Evolutionary conservation across 306 rosid species (phyloP).

Genomic region (Rosa multiflora): DNA sequence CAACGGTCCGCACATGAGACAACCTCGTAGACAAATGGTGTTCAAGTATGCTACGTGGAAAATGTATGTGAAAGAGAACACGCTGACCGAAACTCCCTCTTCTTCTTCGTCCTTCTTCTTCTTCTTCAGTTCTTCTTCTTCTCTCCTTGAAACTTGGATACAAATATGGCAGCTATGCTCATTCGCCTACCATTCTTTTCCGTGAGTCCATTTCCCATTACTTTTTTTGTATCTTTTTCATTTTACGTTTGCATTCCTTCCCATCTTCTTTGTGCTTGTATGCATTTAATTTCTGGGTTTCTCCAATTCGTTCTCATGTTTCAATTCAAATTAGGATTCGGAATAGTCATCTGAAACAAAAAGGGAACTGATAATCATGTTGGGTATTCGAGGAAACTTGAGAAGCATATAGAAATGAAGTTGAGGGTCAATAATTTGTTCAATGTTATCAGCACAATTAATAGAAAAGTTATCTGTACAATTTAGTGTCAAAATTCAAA

Average conservation of each 20-base stretch:
- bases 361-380: neutral
- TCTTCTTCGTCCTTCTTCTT: neutral
- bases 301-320: neutral
- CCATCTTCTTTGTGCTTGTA: neutral
- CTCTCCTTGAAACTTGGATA: neutral
- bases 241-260: neutral
- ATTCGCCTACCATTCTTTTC: slow-evolving; percentile 33
- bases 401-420: neutral
- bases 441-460: neutral
- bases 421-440: neutral
- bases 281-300: slow-evolving; percentile 10
- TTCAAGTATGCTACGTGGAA: slow-evolving; percentile 2
- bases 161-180: slow-evolving; percentile 26
- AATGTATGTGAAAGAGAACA: neutral
- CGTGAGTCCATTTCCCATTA: slow-evolving; percentile 22
- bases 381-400: neutral
- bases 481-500: neutral
- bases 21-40: slow-evolving; percentile 6
- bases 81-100: neutral
- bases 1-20: too few species aligned
- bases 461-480: neutral
- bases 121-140: neutral
- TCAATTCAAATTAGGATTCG: neutral
- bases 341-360: neutral
- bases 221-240: neutral